Percentiles rank a stretch among this genome's conserved stretches.
These are phyloP conservation scores for Verruconis gallopava DNA, from an alignment of 2,329 filamentous ascomycete species.

Conservation along the genomic window DNA sequence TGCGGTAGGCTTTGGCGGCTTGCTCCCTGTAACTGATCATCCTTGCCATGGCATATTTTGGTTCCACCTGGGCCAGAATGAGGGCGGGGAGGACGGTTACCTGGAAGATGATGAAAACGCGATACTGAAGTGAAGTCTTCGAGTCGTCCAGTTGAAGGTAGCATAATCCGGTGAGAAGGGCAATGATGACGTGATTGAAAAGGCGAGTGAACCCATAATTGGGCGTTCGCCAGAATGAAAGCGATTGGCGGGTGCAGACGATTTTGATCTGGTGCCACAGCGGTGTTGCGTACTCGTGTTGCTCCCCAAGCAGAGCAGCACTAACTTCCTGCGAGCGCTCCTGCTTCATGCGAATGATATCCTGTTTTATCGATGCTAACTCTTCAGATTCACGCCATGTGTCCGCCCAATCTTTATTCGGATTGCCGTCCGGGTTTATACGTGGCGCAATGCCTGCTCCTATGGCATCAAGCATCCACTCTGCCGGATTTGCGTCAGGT, in stretches of 20 bases:
- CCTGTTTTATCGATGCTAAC: constrained; percentile 50
- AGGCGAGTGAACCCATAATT: constrained; percentile 83
- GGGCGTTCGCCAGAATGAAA: constrained; percentile 72
- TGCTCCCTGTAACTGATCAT: constrained; percentile 78
- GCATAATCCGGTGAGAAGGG: constrained; percentile 64
- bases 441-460: constrained; percentile 61
- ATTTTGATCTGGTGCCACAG: constrained; percentile 64
- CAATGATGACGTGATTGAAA: constrained; percentile 72
- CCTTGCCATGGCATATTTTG: constrained; percentile 68
- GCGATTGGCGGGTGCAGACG: constrained; percentile 59
- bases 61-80: constrained; percentile 72
- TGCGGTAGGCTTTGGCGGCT: constrained; percentile 74
- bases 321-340: constrained; percentile 39
- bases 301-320: constrained; percentile 32
- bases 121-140: constrained; percentile 65
- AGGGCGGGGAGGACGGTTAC: constrained; percentile 72
- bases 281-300: constrained; percentile 74
- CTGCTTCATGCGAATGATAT: constrained; percentile 54
- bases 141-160: constrained; percentile 69
- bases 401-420: constrained; percentile 64
- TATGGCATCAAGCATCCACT: constrained; percentile 80
- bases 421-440: constrained; percentile 36
- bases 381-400: constrained; percentile 66
- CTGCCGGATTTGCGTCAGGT: constrained; percentile 42
- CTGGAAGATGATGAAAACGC: constrained; percentile 84